Evolutionary conservation across 495 filamentous ascomycete genomes (phyloP).

Genomic region (Pyrenula massariospora): DNA sequence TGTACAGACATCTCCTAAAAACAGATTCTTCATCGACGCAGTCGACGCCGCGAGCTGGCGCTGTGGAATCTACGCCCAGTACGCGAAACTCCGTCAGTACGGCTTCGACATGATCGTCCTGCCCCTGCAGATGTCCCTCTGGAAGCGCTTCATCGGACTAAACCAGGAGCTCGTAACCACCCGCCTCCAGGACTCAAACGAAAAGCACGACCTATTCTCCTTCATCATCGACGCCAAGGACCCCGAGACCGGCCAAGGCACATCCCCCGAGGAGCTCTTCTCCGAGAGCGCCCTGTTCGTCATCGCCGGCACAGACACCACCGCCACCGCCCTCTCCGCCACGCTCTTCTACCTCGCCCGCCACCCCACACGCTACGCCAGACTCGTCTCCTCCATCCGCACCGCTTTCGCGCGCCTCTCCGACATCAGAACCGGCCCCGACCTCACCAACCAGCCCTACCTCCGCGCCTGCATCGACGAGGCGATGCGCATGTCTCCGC

Average conservation of each 20-base stretch:
- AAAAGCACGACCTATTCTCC: conserved; percentile 40
- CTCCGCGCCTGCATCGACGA: conserved; percentile 46
- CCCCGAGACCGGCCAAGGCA: conserved; percentile 49
- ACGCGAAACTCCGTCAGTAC: neutral
- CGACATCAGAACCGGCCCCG: conserved; percentile 29
- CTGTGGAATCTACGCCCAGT: neutral
- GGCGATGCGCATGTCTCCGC: conserved; percentile 42
- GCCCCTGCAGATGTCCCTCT: no score
- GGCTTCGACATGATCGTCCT: neutral
- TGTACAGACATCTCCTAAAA: conserved; percentile 47
- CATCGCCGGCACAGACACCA: conserved; percentile 47
- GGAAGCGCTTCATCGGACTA: neutral
- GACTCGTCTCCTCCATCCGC: conserved; percentile 26
- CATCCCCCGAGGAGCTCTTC: conserved; percentile 56
- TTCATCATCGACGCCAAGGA: conserved; percentile 47
- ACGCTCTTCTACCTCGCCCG: conserved; percentile 38
- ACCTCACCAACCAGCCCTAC: conserved; percentile 29
- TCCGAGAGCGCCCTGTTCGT: conserved; percentile 57
- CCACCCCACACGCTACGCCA: conserved; percentile 19
- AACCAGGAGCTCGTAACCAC: neutral
- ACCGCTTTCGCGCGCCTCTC: conserved; percentile 24
- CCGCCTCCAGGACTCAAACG: neutral
- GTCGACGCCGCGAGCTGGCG: neutral
- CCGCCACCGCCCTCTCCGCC: conserved; percentile 39
- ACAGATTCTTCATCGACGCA: conserved; percentile 33